These are phyloP conservation scores for Aureobasidium leucospermi DNA, from an alignment of 2,329 filamentous ascomycete species.

Conservation along the genomic window DNA sequence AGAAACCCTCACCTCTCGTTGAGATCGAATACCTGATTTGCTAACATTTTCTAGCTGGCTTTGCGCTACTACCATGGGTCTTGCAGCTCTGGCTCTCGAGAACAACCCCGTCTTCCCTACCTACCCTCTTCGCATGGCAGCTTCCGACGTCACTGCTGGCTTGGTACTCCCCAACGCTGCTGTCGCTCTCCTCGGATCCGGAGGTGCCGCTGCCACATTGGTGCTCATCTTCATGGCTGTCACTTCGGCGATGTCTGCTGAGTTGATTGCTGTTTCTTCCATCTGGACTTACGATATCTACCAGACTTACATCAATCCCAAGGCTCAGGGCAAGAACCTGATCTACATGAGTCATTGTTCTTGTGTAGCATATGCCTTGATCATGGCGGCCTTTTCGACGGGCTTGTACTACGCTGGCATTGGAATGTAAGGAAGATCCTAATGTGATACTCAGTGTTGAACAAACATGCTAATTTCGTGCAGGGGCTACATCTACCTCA, in stretches of 20 bases:
- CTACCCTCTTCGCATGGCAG: slow-evolving; percentile 63
- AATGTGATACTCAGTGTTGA: too few relatives aligned
- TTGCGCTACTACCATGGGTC: slow-evolving; percentile 79
- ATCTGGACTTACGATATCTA: slow-evolving; percentile 85
- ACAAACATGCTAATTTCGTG: too few relatives aligned
- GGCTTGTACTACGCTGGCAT: slow-evolving; percentile 57
- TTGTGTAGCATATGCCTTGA: slow-evolving; percentile 65
- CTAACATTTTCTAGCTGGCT: slow-evolving; percentile 49
- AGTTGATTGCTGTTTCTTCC: slow-evolving; percentile 79
- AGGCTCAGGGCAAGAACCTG: slow-evolving; percentile 64
- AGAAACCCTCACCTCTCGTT: not conserved
- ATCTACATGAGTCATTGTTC: slow-evolving; percentile 73
- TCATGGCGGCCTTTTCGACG: slow-evolving; percentile 72
- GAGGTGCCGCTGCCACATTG: slow-evolving; percentile 70
- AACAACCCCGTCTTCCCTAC: slow-evolving; percentile 64
- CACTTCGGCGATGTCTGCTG: slow-evolving; percentile 72
- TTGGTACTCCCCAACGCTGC: slow-evolving; percentile 80
- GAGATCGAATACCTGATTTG: not conserved
- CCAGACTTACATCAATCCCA: slow-evolving; percentile 75
- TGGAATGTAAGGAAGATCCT: slow-evolving; percentile 48
- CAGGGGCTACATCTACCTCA: slow-evolving; percentile 68
- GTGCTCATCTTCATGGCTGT: slow-evolving; percentile 87
- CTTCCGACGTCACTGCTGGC: slow-evolving; percentile 70
- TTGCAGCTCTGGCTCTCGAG: slow-evolving; percentile 74
- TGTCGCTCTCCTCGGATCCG: slow-evolving; percentile 72